phyloP scores from a whole-genome alignment of 1,139 yeast genomes.

The Entelexis paramagnoliae region DNA sequence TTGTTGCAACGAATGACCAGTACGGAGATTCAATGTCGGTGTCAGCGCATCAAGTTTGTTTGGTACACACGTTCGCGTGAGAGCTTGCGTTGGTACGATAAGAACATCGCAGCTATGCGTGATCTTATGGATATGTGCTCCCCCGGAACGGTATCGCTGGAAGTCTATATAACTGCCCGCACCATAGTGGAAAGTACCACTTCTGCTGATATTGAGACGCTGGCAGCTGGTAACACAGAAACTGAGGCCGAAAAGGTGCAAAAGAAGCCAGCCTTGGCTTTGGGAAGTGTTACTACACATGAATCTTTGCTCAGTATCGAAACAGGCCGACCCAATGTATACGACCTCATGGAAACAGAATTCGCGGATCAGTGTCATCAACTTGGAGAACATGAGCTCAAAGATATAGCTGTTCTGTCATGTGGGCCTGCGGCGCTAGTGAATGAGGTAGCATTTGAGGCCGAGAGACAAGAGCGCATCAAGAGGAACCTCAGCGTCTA shows the following conservation, averaged over 20 bases:
- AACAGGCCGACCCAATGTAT: background rate
- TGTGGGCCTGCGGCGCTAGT: constrained; percentile 1
- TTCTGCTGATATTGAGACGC: background rate
- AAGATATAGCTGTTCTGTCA: background rate
- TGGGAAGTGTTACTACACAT: background rate
- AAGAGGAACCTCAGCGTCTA: background rate
- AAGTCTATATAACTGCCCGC: background rate
- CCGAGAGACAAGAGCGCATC: constrained; percentile 3
- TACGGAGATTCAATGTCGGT: background rate
- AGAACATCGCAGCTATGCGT: background rate
- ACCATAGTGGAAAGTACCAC: background rate
- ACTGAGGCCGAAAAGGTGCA: background rate
- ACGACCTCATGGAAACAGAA: background rate
- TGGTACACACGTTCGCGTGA: constrained; percentile 4
- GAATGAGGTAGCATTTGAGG: background rate
- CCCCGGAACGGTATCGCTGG: background rate
- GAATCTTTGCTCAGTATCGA: background rate
- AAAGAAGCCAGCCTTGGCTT: background rate
- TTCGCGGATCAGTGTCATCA: background rate
- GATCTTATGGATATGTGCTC: background rate
- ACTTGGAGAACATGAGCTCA: background rate
- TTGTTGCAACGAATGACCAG: background rate
- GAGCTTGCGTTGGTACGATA: background rate
- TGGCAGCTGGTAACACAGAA: background rate
- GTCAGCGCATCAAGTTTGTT: background rate